Base-by-base conservation (phyloP, 148 eudicot species). In the Cornus florida region DNA sequence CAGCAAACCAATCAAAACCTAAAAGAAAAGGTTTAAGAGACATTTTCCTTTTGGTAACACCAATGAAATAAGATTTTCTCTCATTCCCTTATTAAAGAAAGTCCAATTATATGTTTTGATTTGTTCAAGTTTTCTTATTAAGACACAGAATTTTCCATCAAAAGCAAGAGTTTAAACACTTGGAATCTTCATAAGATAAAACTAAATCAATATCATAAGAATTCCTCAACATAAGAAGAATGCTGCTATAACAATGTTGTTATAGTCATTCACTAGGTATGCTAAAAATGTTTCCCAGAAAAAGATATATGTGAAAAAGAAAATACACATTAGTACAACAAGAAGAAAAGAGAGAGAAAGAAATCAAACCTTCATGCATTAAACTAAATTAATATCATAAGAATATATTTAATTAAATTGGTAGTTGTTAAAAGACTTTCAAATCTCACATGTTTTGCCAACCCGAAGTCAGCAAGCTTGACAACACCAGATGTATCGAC, bases 401-500 rank as follows among this genome's bases (percentile, higher is more conserved):
- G 16, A 17, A 79, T 23, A 10, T 20, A 22, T 10, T 10, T 0
- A 35, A 2, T 53, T 41, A 23, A 71, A 43, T 65, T 71, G 59
- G 23, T 62, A 62, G 53, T 43, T 28, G 22, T 35, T 31, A 31
- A 60, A 32, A 70, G 64, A 57, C 74, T 60, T 73, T n/a, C 19
- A 69, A 67, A 78, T 77, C 94, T 89, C 76, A 95, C 98, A 86
- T 89, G 97, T 82, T 93, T 95, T 8, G 98, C 98, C 88, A 92
- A 82, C 75, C 98, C 98, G 86, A 95, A 95, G 81, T 95, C 98
- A 9, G 98, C 98, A 83, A 95, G 93, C 86, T 95, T 95, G 85
- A 95, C 97, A 70, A 93, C 93, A 60, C 98, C 98, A 65, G 87
- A 87, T 82, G 93, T 82, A 92, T 93, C 90, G 73, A 93, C 97